Evolutionary conservation across 805 yeast genomes (phyloP), one percentile per base, ranked within the genome.

Genomic region (Kockiozyma suomiensis): DNA sequence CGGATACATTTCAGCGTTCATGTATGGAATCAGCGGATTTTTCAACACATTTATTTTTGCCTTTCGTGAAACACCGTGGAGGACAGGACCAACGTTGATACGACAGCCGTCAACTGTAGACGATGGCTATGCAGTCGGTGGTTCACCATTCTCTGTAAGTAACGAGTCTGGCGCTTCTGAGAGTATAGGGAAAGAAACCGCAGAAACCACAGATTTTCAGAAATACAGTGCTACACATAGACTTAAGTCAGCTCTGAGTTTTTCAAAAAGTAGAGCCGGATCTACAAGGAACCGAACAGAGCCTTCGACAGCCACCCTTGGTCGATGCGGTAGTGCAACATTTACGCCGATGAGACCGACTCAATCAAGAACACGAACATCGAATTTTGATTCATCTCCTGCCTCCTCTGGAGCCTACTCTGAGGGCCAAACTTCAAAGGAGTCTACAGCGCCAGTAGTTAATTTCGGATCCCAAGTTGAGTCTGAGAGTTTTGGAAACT

Each of bases 61-160:
- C 37, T 81, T 85, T 63, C 78, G 96, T 56, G 97, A 91, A 70
- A 80, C 77, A 59, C 96, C 96, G 1, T 90, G 96, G 96, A 49
- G 52, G 26, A 46, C 50, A 1, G 23, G 25, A 17, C 38, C 50
- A 10, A 32, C 37, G 21, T 13, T 13, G 25, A 17, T 8, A 12
- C 32, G 51, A 6, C 41, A 21, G 7, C 4, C 41, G 7, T 33
- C 51, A 12, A 6, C 8, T 8, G 41, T 33, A 32, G 51, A 48
- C 23, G 51, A 33, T 23, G 15, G 19, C n/a, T 48, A 48, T 19
- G 25, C 28, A 3, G 30, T 8, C 4, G 10, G 40, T 33, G 41
- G 21, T n/a, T 32, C 40, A 15, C 51, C 51, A 3, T 33, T 19
- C 33, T 48, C 41, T 7, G 12, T 17, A 30, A 13, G 19, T 15